Percentiles rank a stretch among this genome's conserved stretches.
These are phyloP conservation scores for Talaromyces nanjingensis DNA, from an alignment of 495 filamentous ascomycete species.

Conservation along the genomic window DNA sequence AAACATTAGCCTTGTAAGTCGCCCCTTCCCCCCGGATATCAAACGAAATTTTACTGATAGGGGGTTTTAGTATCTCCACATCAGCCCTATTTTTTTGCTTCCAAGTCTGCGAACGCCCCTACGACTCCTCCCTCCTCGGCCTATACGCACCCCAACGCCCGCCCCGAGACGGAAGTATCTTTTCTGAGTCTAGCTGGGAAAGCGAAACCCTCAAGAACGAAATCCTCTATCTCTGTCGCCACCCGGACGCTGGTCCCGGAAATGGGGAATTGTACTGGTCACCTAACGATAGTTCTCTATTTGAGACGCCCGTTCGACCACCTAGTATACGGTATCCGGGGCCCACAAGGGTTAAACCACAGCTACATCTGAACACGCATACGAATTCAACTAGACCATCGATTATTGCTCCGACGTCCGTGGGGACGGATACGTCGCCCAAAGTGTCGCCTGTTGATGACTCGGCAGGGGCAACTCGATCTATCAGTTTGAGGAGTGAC, in stretches of 20 bases:
- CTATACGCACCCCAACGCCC: constrained; percentile 22
- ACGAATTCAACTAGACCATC: constrained; percentile 23
- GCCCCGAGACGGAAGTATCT: constrained; percentile 26
- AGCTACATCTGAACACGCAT: constrained; percentile 25
- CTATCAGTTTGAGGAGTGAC: not conserved
- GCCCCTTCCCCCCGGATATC: not conserved
- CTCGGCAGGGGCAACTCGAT: not conserved
- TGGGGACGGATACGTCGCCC: constrained; percentile 17
- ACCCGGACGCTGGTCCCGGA: constrained; percentile 27
- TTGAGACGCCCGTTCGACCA: constrained; percentile 24
- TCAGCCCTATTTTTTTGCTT: constrained; percentile 35
- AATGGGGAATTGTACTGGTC: constrained; percentile 23
- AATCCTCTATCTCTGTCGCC: constrained; percentile 33
- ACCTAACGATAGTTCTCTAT: constrained; percentile 19
- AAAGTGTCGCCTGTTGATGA: constrained; percentile 21
- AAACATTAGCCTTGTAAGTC: constrained; percentile 33
- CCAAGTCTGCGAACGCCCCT: constrained; percentile 35
- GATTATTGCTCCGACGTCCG: constrained; percentile 18
- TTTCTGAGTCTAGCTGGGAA: constrained; percentile 32
- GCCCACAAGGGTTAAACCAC: constrained; percentile 25
- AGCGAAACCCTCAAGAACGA: constrained; percentile 39
- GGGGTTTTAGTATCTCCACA: constrained; percentile 23
- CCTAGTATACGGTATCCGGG: constrained; percentile 31
- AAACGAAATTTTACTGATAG: constrained; percentile 1
- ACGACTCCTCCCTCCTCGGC: constrained; percentile 35